Evolutionary conservation across 2,329 filamentous ascomycete genomes (phyloP).

Genomic region (Venturiaceae sp.): DNA sequence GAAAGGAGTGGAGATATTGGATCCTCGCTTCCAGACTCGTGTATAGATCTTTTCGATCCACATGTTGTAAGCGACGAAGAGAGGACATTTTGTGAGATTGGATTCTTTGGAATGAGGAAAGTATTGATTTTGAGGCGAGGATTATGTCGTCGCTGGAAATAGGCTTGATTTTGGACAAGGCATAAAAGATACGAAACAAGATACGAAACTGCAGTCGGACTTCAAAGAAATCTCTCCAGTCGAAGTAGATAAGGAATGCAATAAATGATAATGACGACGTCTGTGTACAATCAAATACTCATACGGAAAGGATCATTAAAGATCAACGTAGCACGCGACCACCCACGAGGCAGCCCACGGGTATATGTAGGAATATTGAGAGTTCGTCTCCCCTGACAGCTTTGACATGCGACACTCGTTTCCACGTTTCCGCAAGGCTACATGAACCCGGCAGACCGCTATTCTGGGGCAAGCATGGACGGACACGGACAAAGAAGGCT

Average conservation of each 20-base stretch:
- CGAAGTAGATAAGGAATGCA: neutral
- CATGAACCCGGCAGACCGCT: too few species aligned
- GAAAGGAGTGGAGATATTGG: slow-evolving; percentile 63
- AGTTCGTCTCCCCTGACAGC: too few species aligned
- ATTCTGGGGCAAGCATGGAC: neutral
- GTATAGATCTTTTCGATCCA: slow-evolving; percentile 63
- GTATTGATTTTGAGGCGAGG: too few species aligned
- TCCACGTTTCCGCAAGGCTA: neutral
- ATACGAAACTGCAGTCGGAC: neutral
- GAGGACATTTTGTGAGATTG: slow-evolving; percentile 9
- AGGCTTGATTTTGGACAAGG: too few species aligned
- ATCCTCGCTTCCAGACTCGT: slow-evolving; percentile 60
- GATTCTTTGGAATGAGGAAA: neutral
- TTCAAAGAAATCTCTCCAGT: neutral
- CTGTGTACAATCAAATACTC: neutral
- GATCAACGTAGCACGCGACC: neutral
- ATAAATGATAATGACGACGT: neutral
- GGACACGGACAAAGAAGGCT: neutral
- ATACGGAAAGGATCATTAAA: neutral
- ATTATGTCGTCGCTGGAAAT: too few species aligned
- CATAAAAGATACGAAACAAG: neutral
- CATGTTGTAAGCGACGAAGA: slow-evolving; percentile 38
- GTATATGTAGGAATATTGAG: neutral
- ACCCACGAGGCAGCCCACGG: neutral
- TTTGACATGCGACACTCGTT: neutral